These are phyloP conservation scores for Phytophthora vignae DNA, from an alignment of 352 stramenopile genomes.

Conservation along the genomic window DNA sequence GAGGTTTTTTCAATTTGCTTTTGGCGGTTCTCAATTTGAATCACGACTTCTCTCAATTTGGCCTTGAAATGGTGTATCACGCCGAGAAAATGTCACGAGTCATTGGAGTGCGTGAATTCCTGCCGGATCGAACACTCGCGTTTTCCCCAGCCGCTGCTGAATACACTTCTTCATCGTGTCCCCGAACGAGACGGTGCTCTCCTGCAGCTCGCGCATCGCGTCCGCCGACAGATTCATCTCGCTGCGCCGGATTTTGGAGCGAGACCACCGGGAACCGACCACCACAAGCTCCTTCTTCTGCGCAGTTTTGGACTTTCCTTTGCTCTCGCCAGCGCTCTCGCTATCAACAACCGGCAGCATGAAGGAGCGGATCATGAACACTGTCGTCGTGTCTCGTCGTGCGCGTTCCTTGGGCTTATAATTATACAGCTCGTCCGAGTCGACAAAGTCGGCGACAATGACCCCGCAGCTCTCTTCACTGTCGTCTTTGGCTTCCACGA, in stretches of 20 bases:
- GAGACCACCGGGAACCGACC: constrained; percentile 34
- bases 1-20: no score
- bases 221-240: constrained; percentile 23
- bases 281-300: constrained; percentile 31
- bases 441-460: constrained; percentile 38
- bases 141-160: constrained; percentile 21
- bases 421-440: constrained; percentile 54
- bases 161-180: constrained; percentile 41
- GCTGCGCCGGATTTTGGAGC: constrained; percentile 25
- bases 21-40: no score
- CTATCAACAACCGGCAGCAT: not conserved
- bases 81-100: not conserved
- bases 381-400: constrained; percentile 42
- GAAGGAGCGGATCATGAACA: constrained; percentile 35
- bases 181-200: constrained; percentile 32
- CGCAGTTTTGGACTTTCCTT: not conserved
- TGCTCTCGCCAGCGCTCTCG: not conserved
- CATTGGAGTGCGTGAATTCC: not conserved
- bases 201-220: constrained; percentile 22
- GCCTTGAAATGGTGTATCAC: not conserved
- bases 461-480: constrained; percentile 16
- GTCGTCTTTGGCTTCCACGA: constrained; percentile 15
- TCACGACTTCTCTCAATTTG: no score
- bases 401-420: constrained; percentile 42
- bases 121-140: not conserved